phyloP scores from a whole-genome alignment of 805 yeast genomes.

The Candida insectorum region DNA sequence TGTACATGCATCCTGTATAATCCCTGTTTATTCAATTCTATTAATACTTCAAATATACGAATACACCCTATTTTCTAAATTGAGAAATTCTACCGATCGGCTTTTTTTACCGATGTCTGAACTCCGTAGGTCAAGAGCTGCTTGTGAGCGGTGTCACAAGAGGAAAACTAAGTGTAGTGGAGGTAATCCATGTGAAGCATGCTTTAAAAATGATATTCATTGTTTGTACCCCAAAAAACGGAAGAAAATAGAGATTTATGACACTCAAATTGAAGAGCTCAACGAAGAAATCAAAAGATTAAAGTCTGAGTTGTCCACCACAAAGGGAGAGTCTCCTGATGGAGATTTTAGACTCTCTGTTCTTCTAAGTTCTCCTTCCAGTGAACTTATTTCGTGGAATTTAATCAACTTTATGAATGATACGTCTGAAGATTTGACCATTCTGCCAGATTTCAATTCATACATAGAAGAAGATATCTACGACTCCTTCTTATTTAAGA shows the following conservation, averaged over 20 bases:
- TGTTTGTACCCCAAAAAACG: conserved; percentile 22
- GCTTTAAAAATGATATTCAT: conserved; percentile 11
- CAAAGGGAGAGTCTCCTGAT: not conserved
- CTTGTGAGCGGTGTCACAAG: conserved; percentile 23
- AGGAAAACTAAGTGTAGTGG: conserved; percentile 29
- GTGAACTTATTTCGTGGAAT: conserved; percentile 25
- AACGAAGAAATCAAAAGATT: conserved; percentile 13
- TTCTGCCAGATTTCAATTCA: conserved; percentile 21
- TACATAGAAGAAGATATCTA: conserved; percentile 21
- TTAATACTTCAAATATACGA: too few relatives aligned
- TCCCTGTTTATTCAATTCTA: too few relatives aligned
- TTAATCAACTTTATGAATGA: conserved; percentile 15
- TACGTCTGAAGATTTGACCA: conserved; percentile 10
- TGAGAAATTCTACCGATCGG: too few relatives aligned
- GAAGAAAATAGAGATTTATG: conserved; percentile 15
- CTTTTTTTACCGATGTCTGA: too few relatives aligned
- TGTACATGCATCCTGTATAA: too few relatives aligned
- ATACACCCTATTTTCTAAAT: too few relatives aligned
- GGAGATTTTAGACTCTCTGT: conserved; percentile 11
- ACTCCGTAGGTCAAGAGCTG: conserved; percentile 10
- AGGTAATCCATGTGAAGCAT: conserved; percentile 19
- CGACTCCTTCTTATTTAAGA: conserved; percentile 12
- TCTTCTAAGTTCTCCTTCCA: conserved; percentile 21
- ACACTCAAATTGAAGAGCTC: conserved; percentile 21
- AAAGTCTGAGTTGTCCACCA: conserved; percentile 7